Evolutionary conservation across 371 early-diverging fungal genomes (phyloP), one percentile per base, ranked within the genome.

Genomic region (Smittium culicis): DNA sequence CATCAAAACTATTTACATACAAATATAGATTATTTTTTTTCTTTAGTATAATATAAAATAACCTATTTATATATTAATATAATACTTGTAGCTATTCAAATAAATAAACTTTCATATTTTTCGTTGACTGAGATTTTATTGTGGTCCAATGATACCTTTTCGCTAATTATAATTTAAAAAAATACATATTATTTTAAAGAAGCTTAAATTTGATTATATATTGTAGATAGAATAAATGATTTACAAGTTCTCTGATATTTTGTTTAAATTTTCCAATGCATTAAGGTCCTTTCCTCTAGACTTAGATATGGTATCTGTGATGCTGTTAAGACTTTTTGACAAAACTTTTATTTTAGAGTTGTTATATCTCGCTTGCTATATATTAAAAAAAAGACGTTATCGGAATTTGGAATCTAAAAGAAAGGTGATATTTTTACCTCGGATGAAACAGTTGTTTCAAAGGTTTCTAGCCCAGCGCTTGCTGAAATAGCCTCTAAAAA

Each of bases 401-500:
- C 45, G 20, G 45, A 11, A n/a, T n/a, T n/a, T n/a, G n/a, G n/a
- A 11, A 45, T 45, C 5, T 45, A 57, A 14, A 57, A 25, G 27
- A 57, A 57, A 27, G n/a, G 25, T 57, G 3, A 3, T n/a, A 20
- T n/a, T 27, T 20, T 14, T 64, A 64, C 65, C 65, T 34, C 34
- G 3, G 34, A 2, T 17, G 65, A 45, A 20, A 28, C 24, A 0
- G 92, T 91, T 74, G 92, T 90, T 2, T 94, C 88, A 32, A 98
- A 80, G 0, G 95, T 96, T 72, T 90, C 88, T 33, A 92, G 85
- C 98, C 98, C 96, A 78, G 95, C 95, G 76, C 94, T 92, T 71
- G 91, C 88, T 96, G 96, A 96, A 66, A 98, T 83, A 60, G 86
- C 82, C 66, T 95, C 94, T 62, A 98, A 74, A 60, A 98, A 77